phyloP scores from a whole-genome alignment of 2,329 filamentous ascomycete genomes.

The Phoma sp. region DNA sequence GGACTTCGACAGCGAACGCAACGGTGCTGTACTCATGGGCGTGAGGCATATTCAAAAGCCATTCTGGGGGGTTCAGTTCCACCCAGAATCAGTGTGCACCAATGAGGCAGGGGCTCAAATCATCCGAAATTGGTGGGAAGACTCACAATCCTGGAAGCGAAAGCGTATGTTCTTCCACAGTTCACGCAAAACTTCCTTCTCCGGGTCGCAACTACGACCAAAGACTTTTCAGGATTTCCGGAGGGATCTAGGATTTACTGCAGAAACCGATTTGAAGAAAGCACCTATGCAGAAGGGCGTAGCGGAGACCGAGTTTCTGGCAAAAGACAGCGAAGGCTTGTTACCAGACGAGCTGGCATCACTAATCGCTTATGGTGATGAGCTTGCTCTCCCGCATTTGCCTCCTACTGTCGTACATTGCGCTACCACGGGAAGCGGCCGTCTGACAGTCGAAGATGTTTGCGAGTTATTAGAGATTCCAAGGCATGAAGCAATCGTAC shows the following conservation, averaged over 20 bases:
- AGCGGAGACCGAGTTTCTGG: not conserved
- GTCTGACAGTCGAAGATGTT: slow-evolving; percentile 45
- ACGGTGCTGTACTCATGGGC: slow-evolving; percentile 75
- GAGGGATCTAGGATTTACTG: slow-evolving; percentile 22
- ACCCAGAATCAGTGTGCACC: slow-evolving; percentile 88
- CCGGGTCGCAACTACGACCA: slow-evolving; percentile 19
- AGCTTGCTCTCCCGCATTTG: slow-evolving; percentile 26
- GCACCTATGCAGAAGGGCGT: slow-evolving; percentile 8
- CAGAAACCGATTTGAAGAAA: slow-evolving; percentile 12
- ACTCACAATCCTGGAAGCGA: slow-evolving; percentile 62
- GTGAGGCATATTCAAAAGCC: slow-evolving; percentile 71
- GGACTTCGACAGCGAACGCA: slow-evolving; percentile 53
- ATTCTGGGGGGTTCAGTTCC: slow-evolving; percentile 88
- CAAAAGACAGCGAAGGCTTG: slow-evolving; percentile 20
- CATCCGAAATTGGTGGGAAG: slow-evolving; percentile 76
- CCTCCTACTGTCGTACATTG: slow-evolving; percentile 41
- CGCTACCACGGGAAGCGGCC: slow-evolving; percentile 42
- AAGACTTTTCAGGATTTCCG: slow-evolving; percentile 29
- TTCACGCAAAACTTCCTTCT: slow-evolving; percentile 13
- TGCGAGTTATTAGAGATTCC: slow-evolving; percentile 45
- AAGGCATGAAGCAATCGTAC: slow-evolving; percentile 48
- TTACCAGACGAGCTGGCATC: slow-evolving; percentile 31
- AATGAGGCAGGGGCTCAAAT: slow-evolving; percentile 68
- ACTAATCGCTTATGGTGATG: slow-evolving; percentile 37
- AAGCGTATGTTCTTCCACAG: slow-evolving; percentile 24